phyloP scores from a whole-genome alignment of 176 grass and related monocot genomes.

The Avena sativa region DNA sequence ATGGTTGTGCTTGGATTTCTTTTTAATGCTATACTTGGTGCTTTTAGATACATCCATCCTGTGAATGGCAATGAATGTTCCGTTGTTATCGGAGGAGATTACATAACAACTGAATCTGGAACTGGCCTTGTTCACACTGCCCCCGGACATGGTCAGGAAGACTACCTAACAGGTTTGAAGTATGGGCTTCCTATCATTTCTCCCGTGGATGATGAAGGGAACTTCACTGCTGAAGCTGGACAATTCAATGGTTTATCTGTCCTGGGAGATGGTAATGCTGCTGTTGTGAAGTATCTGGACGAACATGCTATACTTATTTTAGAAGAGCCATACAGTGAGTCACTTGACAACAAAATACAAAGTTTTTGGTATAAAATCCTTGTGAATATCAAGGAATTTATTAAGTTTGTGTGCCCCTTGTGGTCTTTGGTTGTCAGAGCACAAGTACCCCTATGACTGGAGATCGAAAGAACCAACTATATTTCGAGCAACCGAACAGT shows the following conservation, averaged over 20 bases:
- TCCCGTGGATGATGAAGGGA: conserved; percentile 93
- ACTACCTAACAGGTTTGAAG: conserved; percentile 90
- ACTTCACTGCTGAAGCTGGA: conserved; percentile 90
- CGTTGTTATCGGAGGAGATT: conserved; percentile 92
- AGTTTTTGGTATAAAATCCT: conserved; percentile 20
- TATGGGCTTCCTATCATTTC: conserved; percentile 92
- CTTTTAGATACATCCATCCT: conserved; percentile 82
- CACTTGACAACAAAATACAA: conserved; percentile 24
- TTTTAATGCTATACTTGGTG: conserved; percentile 34
- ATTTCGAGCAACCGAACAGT: conserved; percentile 95
- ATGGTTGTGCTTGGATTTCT: not conserved
- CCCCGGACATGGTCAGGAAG: conserved; percentile 98
- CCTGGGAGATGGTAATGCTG: conserved; percentile 79
- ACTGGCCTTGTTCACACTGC: conserved; percentile 99
- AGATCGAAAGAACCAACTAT: conserved; percentile 99
- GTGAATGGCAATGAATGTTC: conserved; percentile 84
- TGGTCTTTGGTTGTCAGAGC: conserved; percentile 62
- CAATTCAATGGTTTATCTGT: conserved; percentile 83
- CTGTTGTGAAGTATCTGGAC: conserved; percentile 81
- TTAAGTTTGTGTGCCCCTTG: conserved; percentile 38
- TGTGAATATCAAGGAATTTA: conserved; percentile 18
- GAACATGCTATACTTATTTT: conserved; percentile 73
- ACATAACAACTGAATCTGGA: conserved; percentile 96
- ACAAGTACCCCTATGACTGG: conserved; percentile 99
- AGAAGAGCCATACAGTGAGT: conserved; percentile 97